Conservation (phyloP, 1,139 yeast genomes). For the Geotrichum fermentans region DNA sequence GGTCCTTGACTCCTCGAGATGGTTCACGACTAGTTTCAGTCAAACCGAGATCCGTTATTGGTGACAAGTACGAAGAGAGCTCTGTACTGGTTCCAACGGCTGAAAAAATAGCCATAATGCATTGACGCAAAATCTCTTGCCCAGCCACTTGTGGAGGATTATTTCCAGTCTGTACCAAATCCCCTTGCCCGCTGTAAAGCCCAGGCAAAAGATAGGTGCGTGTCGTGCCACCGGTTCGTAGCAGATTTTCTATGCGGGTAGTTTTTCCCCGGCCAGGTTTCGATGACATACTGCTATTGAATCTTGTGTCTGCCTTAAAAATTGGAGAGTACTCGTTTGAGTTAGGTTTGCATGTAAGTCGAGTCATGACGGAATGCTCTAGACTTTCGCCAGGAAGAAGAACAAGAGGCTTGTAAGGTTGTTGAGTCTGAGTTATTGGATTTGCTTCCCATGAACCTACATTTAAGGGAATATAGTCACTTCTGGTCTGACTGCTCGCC, state of each 20-base stretch:
- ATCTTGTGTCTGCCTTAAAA: constrained; percentile 9
- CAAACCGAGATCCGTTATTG: constrained; percentile 11
- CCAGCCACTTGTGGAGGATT: constrained; percentile 2
- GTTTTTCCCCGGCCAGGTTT: background rate
- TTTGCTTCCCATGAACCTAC: constrained; percentile 14
- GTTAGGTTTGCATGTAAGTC: constrained; percentile 6
- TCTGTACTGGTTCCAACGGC: constrained; percentile 14
- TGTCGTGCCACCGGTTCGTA: constrained; percentile 15
- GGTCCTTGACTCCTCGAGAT: constrained; percentile 16
- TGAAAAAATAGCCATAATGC: constrained; percentile 6
- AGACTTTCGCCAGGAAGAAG: constrained; percentile 9
- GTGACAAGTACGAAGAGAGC: constrained; percentile 4
- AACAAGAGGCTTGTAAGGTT: constrained; percentile 12
- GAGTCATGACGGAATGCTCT: constrained; percentile 5
- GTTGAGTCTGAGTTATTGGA: background rate
- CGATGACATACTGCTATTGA: background rate
- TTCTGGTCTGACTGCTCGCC: background rate
- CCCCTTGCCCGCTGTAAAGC: background rate
- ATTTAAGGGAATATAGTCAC: constrained; percentile 12
- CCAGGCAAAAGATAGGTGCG: constrained; percentile 12
- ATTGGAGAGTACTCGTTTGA: constrained; percentile 18
- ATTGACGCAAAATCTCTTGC: constrained; percentile 11
- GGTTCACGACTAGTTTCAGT: constrained; percentile 16
- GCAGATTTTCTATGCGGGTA: constrained; percentile 11
- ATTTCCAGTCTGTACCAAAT: background rate